Base-by-base conservation (phyloP, 2,329 filamentous ascomycete species). In the Thelonectria blattea region DNA sequence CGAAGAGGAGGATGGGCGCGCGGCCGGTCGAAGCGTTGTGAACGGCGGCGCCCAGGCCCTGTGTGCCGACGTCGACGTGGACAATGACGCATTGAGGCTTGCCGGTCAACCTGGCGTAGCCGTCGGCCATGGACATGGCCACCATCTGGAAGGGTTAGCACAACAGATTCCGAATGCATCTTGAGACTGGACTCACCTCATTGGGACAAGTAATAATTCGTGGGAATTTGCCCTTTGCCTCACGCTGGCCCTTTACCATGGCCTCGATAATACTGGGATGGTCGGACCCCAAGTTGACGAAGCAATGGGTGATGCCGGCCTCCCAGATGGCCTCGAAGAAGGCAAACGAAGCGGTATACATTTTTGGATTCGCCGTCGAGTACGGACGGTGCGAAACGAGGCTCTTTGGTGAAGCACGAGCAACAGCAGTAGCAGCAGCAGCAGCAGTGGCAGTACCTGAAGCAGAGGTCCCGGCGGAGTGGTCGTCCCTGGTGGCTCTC, bases 281-380 rank as follows among this genome's bases (percentile, higher is more conserved):
- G 67, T 90, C 88, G 24, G 85, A 88, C n/a, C 88, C 88, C 30
- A 90, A 79, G 70, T 90, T 90, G 60, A 89, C 87, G 56, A 82
- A 82, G 75, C 83, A 83, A 71, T 88, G 82, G 37, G 82, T 82
- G 43, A 88, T 79, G 17, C 85, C 85, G 43, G 84, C 85, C 73
- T 92, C 89, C 88, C 88, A 92, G 50, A 93, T 78, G 32, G 90
- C 89, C 79, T 94, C 91, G 65, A 94, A 93, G 75, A 94, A 93
- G 74, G 91, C 91, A 70, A 88, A 91, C 0, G 90, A 92, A 12
- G 91, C 86, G 9, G 91, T 93, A 73, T 93, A 90, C 79, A 82
- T 82, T 18, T 75, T 74, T 61, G 70, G 62, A 17, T 64, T 66
- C 17, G 70, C 69, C 5, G 66, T 70, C 2, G 69, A 69, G 20